These are phyloP conservation scores for Flaveria sonorensis DNA, from an alignment of 129 eudicot species.

Conservation along the genomic window DNA sequence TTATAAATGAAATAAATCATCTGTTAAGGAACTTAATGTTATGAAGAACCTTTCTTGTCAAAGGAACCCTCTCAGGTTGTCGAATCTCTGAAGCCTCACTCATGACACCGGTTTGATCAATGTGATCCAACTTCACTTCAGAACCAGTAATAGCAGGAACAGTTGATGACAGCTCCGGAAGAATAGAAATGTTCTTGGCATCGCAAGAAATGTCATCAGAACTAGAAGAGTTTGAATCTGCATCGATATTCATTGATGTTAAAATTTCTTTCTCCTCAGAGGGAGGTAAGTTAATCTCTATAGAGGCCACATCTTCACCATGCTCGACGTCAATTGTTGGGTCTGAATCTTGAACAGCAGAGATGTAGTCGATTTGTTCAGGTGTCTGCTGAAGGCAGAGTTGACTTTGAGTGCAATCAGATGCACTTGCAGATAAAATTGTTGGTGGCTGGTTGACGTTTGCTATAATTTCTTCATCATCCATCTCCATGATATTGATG, in stretches of 20 bases:
- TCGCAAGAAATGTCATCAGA: conserved; percentile 17
- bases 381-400: conserved; percentile 31
- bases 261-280: conserved; percentile 29
- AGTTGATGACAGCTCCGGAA: conserved; percentile 29
- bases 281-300: conserved; percentile 25
- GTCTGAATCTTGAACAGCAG: conserved; percentile 39
- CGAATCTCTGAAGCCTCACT: conserved; percentile 33
- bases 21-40: background rate
- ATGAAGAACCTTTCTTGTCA: conserved; percentile 65
- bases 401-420: conserved; percentile 39
- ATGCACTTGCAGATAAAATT: conserved; percentile 14
- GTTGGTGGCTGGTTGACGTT: conserved; percentile 5
- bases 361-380: conserved; percentile 1
- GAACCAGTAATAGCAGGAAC: conserved; percentile 20
- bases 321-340: conserved; percentile 7
- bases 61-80: conserved; percentile 49
- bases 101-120: conserved; percentile 21
- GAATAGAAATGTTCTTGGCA: conserved; percentile 8
- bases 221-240: conserved; percentile 26
- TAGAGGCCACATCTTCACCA: conserved; percentile 9
- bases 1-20: background rate
- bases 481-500: conserved; percentile 26
- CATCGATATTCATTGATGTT: conserved; percentile 21
- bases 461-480: conserved; percentile 7
- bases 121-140: conserved; percentile 23